Evolutionary conservation across 1,284 basidiomycete species (phyloP), one percentile per base, ranked within the genome.

Genomic region (Cutaneotrichosporon cavernicola): DNA sequence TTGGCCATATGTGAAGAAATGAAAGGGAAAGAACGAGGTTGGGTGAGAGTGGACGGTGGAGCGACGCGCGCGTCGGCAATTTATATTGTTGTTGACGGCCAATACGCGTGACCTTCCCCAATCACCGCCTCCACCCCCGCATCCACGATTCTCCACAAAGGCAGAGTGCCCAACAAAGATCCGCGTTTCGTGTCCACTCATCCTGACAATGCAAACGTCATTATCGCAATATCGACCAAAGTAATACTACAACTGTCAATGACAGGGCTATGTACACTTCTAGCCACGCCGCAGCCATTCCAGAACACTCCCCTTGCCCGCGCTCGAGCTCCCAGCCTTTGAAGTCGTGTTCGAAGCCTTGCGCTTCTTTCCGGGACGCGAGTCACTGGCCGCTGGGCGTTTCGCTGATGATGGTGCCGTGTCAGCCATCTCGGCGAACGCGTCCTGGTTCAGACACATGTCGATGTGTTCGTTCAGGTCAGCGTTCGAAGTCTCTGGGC

Each of bases 401-500:
- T 70, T 69, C 14, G 68, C 62, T 1, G 71, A 68, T 11, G 57
- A 65, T 55, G 63, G 62, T 30, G 65, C 66, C 0, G 69, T 69
- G 43, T 70, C 70, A 16, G 38, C 60, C 4, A 32, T 63, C 43
- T 46, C 43, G 1, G 43, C 43, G 30, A 76, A 72, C 1, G 72
- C 72, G 36, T 77, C 76, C 26, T 68, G 70, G 58, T 78, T 77
- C 22, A 81, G 63, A 61, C 79, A 81, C 63, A 69, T 57, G 59
- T 81, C 79, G 32, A 81, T 72, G 63, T 81, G 79, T n/a, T 74
- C 74, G 61, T 81, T 81, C 49, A 81, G 62, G 14, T 67, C 73
- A 5, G 70, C 63, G 61, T 81, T 81, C 10, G 75, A 73, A 2
- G 75, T 74, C 1, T 68, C 70, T 0, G 69, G 56, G 16, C 69